These are phyloP conservation scores for Leccinellum luteum DNA, from an alignment of 768 basidiomycete genomes.

Conservation along the genomic window DNA sequence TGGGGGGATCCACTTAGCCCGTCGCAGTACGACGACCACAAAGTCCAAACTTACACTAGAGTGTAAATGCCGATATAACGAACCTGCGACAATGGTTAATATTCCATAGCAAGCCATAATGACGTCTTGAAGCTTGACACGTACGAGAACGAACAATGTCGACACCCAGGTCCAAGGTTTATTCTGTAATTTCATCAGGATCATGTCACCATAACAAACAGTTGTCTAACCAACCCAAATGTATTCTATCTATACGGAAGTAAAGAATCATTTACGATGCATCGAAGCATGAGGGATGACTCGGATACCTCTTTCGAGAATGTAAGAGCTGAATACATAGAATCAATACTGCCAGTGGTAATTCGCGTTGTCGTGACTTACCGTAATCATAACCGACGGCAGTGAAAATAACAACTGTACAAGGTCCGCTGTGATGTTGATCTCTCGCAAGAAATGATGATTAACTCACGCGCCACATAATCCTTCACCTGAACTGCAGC, in stretches of 20 bases:
- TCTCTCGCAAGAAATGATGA: too few species aligned
- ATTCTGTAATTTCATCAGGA: slow-evolving; percentile 3
- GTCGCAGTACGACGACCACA: not conserved
- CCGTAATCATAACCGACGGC: too few species aligned
- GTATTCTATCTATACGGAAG: slow-evolving; percentile 5
- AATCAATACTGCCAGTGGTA: too few species aligned
- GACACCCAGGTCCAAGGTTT: slow-evolving; percentile 10
- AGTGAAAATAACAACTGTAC: too few species aligned
- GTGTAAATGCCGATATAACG: slow-evolving; percentile 5
- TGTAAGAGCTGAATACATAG: slow-evolving; percentile 2
- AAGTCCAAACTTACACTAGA: not conserved
- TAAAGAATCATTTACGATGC: not conserved
- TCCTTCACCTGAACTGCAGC: too few species aligned
- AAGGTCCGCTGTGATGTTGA: too few species aligned
- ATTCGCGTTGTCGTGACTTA: too few species aligned
- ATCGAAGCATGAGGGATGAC: not conserved
- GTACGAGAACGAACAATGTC: slow-evolving; percentile 5
- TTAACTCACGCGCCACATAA: too few species aligned
- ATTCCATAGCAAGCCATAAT: not conserved
- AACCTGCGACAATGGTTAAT: slow-evolving; percentile 1
- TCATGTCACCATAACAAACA: not conserved
- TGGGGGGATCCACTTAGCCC: not conserved
- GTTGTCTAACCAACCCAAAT: slow-evolving; percentile 6
- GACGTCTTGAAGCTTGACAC: not conserved
- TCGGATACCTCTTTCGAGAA: slow-evolving; percentile 9